Conservation (phyloP, 164 flowering plant species). For the Annona cherimola region DNA sequence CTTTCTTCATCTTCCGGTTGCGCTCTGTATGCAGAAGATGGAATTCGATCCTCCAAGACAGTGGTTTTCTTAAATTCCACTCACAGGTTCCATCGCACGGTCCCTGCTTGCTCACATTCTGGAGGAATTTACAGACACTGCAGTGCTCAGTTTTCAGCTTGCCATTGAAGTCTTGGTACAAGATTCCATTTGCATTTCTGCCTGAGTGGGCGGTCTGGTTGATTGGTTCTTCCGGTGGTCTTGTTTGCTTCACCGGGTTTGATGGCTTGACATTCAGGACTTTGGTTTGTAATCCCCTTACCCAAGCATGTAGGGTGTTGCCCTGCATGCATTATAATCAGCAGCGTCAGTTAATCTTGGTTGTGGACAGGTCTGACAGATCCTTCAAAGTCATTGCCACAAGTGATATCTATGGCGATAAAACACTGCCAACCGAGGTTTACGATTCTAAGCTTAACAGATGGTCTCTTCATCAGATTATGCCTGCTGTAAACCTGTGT, state of each 20-base stretch:
- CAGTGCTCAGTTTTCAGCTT: constrained; percentile 89
- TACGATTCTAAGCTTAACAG: constrained; percentile 70
- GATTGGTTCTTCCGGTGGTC: constrained; percentile 91
- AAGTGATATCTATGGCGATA: constrained; percentile 85
- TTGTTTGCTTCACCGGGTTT: constrained; percentile 82
- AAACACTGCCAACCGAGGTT: constrained; percentile 80
- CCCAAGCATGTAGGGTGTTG: constrained; percentile 76
- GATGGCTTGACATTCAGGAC: constrained; percentile 75
- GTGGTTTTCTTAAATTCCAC: constrained; percentile 72
- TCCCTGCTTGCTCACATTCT: constrained; percentile 81
- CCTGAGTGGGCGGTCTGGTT: constrained; percentile 90
- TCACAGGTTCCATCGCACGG: constrained; percentile 85
- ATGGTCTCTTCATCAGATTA: constrained; percentile 80
- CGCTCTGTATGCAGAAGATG: constrained; percentile 85
- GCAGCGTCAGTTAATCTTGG: constrained; percentile 86
- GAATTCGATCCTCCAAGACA: constrained; percentile 82
- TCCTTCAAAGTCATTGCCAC: constrained; percentile 85
- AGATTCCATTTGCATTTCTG: constrained; percentile 70
- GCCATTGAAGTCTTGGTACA: constrained; percentile 83
- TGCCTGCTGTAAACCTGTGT: constrained; percentile 91
- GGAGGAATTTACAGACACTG: constrained; percentile 65
- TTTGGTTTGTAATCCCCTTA: constrained; percentile 82
- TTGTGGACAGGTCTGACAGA: constrained; percentile 58
- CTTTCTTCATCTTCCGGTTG: constrained; percentile 80
- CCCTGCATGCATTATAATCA: constrained; percentile 88